phyloP scores from a whole-genome alignment of 2,329 filamentous ascomycete genomes.

The Trichoderma hamatum region DNA sequence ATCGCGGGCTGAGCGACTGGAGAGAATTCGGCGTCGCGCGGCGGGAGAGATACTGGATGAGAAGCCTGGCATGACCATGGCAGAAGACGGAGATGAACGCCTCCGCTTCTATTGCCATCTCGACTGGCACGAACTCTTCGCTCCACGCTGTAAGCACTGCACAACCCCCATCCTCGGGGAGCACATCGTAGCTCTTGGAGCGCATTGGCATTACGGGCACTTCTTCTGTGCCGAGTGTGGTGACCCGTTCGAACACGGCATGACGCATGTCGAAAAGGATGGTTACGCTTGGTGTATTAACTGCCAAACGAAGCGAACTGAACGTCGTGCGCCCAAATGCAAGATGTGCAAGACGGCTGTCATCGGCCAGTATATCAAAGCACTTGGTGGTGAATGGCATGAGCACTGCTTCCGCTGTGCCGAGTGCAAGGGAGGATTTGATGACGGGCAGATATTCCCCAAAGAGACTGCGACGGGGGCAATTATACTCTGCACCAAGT shows the following conservation, averaged over 20 bases:
- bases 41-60: conserved; percentile 63
- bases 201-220: conserved; percentile 96
- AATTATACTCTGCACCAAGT: conserved; percentile 63
- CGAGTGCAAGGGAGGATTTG: conserved; percentile 61
- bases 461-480: conserved; percentile 54
- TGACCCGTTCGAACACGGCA: conserved; percentile 79
- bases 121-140: conserved; percentile 96
- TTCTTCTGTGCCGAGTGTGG: conserved; percentile 99
- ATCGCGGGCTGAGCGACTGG: conserved; percentile 70
- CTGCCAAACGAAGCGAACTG: conserved; percentile 90
- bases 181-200: conserved; percentile 88
- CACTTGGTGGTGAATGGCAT: conserved; percentile 92
- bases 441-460: conserved; percentile 68
- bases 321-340: conserved; percentile 86
- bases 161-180: conserved; percentile 95
- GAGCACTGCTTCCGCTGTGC: conserved; percentile 85
- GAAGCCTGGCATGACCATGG: conserved; percentile 63
- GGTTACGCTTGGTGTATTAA: conserved; percentile 95
- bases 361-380: conserved; percentile 85
- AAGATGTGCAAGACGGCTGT: conserved; percentile 81
- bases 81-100: conserved; percentile 72
- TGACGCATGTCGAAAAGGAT: conserved; percentile 86
- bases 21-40: conserved; percentile 67
- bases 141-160: conserved; percentile 92
- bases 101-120: conserved; percentile 94